Conservation (phyloP, 2,329 filamentous ascomycete species). For the Pseudocercospora vitis region DNA sequence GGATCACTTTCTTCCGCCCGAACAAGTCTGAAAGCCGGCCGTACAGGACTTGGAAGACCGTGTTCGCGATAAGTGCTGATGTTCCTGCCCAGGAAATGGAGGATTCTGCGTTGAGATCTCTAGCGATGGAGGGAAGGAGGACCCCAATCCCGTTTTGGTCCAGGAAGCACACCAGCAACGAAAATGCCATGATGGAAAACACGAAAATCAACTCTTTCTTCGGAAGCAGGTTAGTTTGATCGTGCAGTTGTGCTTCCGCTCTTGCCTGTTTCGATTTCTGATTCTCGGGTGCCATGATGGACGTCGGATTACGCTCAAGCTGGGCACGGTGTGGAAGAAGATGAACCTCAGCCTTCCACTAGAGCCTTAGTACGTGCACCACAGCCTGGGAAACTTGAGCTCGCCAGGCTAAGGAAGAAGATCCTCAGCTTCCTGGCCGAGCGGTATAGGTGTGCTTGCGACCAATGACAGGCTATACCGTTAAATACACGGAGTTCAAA, state of each 20-base stretch:
- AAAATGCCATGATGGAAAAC: conserved; percentile 40
- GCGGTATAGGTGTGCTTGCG: neutral
- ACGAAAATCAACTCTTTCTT: conserved; percentile 52
- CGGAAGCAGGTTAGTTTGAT: conserved; percentile 60
- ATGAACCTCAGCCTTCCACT: too few relatives aligned
- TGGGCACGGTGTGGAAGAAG: too few relatives aligned
- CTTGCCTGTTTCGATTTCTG: conserved; percentile 4
- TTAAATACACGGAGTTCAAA: neutral
- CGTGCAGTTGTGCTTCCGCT: conserved; percentile 50
- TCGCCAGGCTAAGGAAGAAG: neutral
- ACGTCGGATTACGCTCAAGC: neutral
- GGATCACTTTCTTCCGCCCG: conserved; percentile 57
- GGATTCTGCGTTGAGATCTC: conserved; percentile 40
- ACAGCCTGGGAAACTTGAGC: neutral
- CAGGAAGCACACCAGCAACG: conserved; percentile 39
- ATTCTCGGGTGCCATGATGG: conserved; percentile 2
- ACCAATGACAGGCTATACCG: neutral
- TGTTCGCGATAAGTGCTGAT: conserved; percentile 56
- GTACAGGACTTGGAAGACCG: conserved; percentile 65
- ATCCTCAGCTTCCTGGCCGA: neutral
- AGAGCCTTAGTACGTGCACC: too few relatives aligned
- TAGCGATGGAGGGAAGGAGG: conserved; percentile 40
- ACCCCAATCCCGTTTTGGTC: conserved; percentile 59
- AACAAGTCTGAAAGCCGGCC: conserved; percentile 47
- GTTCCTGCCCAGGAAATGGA: conserved; percentile 59